Percentiles rank a stretch among this genome's conserved stretches.
Conservation (phyloP, 2,329 filamentous ascomycete genomes). For the Colletotrichum tropicale region DNA sequence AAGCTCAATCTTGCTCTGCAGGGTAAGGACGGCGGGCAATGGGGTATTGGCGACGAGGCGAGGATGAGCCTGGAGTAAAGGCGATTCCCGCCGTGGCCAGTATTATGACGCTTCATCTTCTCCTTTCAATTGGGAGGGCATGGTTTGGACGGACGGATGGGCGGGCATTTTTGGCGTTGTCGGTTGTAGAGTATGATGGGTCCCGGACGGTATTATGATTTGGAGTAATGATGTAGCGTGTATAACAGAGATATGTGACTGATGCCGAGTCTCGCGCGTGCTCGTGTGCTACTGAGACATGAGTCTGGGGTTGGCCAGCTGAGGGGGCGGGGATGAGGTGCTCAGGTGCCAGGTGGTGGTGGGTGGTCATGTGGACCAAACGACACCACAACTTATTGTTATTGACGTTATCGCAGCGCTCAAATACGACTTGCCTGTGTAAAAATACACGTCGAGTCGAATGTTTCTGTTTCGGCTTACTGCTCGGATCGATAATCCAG, state of each 20-base stretch:
- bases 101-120: not conserved
- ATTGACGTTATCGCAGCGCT: not conserved
- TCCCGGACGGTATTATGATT: not conserved
- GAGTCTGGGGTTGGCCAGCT: not conserved
- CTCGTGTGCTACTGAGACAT: not conserved
- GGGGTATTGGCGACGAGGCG: conserved; percentile 84
- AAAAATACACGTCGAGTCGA: not conserved
- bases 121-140: not conserved
- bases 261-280: not conserved
- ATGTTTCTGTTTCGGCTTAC: not conserved
- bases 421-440: not conserved
- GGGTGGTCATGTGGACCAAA: not conserved
- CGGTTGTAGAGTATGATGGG: conserved; percentile 3
- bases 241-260: not conserved
- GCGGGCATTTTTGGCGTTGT: conserved; percentile 6
- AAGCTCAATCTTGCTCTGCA: conserved; percentile 58
- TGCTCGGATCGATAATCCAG: not conserved
- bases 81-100: not conserved
- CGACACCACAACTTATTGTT: not conserved
- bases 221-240: not conserved
- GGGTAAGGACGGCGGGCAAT: conserved; percentile 63
- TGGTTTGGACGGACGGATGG: not conserved
- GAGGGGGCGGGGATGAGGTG: not conserved
- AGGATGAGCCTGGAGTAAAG: conserved; percentile 78
- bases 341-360: not conserved